Conservation (phyloP, 2,329 filamentous ascomycete species). For the Nakataea oryzae region DNA sequence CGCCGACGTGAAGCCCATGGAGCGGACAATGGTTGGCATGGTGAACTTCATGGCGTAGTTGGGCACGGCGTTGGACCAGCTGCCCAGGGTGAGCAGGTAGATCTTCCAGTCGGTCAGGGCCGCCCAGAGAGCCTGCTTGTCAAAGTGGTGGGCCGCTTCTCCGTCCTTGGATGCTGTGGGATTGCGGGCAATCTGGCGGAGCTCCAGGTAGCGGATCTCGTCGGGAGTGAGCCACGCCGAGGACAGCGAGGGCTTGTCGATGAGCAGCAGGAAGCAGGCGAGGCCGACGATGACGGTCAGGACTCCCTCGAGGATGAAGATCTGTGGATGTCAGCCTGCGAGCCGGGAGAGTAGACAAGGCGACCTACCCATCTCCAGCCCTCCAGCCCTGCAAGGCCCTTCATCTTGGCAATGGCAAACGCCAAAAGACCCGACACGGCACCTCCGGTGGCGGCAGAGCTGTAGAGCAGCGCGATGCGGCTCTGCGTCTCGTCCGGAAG, state of each 20-base stretch:
- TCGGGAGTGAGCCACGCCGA: conserved; percentile 24
- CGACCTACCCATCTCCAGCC: conserved; percentile 24
- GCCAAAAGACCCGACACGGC: conserved; percentile 6
- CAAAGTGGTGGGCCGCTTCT: conserved; percentile 15
- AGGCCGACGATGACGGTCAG: conserved; percentile 25
- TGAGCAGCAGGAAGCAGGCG: conserved; percentile 34
- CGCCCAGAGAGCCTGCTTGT: conserved; percentile 18
- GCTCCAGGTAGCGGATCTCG: conserved; percentile 27
- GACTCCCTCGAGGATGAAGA: conserved; percentile 42
- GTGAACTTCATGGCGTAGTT: conserved; percentile 25
- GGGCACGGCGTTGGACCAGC: conserved; percentile 26
- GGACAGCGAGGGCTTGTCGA: conserved; percentile 26
- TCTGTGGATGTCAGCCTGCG: conserved; percentile 27
- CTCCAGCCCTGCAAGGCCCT: conserved; percentile 3
- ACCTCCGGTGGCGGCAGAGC: conserved; percentile 5
- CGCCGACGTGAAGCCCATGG: conserved; percentile 22
- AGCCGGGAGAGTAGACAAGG: conserved; percentile 22
- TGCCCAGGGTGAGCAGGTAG: conserved; percentile 28
- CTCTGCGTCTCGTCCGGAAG: conserved; percentile 15
- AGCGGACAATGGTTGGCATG: conserved; percentile 28
- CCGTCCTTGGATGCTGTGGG: neutral
- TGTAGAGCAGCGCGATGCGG: conserved; percentile 5
- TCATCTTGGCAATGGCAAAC: conserved; percentile 5
- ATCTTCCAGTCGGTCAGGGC: conserved; percentile 37
- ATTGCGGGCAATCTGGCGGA: conserved; percentile 22